Evolutionary conservation across 2,329 filamentous ascomycete genomes (phyloP).

Genomic region (Esteya vermicola): DNA sequence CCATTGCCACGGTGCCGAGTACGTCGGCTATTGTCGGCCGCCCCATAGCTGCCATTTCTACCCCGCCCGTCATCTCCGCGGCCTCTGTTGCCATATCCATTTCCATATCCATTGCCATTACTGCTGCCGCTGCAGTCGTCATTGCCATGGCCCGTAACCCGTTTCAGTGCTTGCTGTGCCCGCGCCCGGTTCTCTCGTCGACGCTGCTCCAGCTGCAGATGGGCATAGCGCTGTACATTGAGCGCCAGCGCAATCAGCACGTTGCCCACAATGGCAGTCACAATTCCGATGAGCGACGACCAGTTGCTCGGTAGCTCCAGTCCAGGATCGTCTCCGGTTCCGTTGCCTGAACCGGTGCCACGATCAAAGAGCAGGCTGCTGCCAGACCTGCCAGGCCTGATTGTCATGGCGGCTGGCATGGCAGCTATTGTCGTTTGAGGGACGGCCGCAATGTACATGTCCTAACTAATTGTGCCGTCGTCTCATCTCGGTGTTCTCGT

Average conservation of each 20-base stretch:
- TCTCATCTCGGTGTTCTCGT: too few relatives aligned
- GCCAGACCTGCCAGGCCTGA: too few relatives aligned
- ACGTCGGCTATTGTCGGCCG: too few relatives aligned
- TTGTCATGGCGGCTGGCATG: too few relatives aligned
- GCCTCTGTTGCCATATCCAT: constrained; percentile 9
- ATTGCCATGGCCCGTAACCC: constrained; percentile 14
- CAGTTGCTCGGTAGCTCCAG: constrained; percentile 48
- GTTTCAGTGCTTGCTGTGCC: constrained; percentile 38
- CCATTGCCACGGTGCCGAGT: too few relatives aligned
- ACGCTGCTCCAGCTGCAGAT: constrained; percentile 68
- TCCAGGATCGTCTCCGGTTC: constrained; percentile 20
- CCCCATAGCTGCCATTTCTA: too few relatives aligned
- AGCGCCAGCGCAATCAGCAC: constrained; percentile 87
- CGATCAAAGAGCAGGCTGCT: too few relatives aligned
- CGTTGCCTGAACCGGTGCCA: constrained; percentile 9
- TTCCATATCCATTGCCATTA: neutral
- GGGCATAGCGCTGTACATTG: constrained; percentile 92
- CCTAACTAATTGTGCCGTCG: too few relatives aligned
- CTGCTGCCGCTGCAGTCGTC: constrained; percentile 5
- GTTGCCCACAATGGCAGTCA: constrained; percentile 86
- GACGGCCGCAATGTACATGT: too few relatives aligned
- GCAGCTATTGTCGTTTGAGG: too few relatives aligned
- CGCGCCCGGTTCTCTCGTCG: constrained; percentile 42
- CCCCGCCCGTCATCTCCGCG: too few relatives aligned
- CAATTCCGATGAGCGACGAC: constrained; percentile 90